Evolutionary conservation across 2,329 filamentous ascomycete species (phyloP), one percentile per base, ranked within the genome.

Genomic region (Fusarium sp.): DNA sequence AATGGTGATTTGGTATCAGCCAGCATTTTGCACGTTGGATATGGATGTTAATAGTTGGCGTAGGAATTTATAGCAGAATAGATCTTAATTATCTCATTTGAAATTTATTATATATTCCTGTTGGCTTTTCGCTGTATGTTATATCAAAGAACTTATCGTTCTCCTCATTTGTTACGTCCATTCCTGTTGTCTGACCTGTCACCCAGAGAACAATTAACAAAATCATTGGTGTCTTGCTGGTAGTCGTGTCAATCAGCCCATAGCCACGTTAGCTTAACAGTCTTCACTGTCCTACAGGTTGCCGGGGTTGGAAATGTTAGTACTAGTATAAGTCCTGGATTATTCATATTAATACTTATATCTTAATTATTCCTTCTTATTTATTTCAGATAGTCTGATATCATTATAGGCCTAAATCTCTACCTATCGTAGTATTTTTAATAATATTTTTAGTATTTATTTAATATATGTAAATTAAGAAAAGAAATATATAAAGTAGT

Each of bases 231-330:
- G 63, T 58, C 47, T 72, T 47, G 53, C 47, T 44, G 47, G 53
- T 57, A 47, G 44, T 43, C 37, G 33, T 47, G 54, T 61, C 58
- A 57, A 60, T 73, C 71, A 67, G 58, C 54, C 69, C 75, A 76
- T 65, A 44, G 44, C 30, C 53, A 62, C 35, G 47, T 62, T 65
- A 68, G 60, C 62, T 63, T 40, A 60, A 49, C 65, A 61, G 67
- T 38, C 32, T 28, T 19, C 6, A 32, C 11, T 54, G 23, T 40
- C 35, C 47, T 44, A 38, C 28, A 16, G 28, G 28, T 18, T 32
- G 46, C 15, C 15, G n/a, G 8, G 21, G 46, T 32, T n/a, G 21
- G 28, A 32, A 49, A 49, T 32, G 21, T 49, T 12, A n/a, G 46
- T n/a, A 6, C 19, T 30, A 7, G 13, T 30, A 15, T 6, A 30